phyloP scores from a whole-genome alignment of 305 asterid genomes.

The Fraxinus angustifolia region DNA sequence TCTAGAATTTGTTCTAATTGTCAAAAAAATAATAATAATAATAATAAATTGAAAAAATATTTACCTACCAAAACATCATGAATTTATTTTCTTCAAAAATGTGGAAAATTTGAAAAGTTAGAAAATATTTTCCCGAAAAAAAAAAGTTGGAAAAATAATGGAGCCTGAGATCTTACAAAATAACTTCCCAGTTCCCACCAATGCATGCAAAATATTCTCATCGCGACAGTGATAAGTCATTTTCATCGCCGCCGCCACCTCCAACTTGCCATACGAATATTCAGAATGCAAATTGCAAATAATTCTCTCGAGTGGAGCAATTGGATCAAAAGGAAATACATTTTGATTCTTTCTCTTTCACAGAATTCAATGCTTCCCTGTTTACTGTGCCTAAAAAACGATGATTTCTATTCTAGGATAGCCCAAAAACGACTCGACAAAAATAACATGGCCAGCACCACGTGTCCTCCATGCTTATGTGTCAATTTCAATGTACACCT shows the following conservation, averaged over 20 bases:
- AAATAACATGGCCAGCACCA: slow-evolving; percentile 29
- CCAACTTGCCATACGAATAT: background rate
- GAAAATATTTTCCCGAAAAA: too few relatives aligned
- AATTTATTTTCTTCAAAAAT: too few relatives aligned
- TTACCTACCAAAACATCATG: too few relatives aligned
- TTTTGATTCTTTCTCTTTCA: background rate
- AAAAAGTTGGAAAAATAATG: too few relatives aligned
- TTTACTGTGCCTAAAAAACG: slow-evolving; percentile 29
- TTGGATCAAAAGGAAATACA: slow-evolving; percentile 7
- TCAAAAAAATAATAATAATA: too few relatives aligned
- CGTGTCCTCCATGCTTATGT: slow-evolving; percentile 44
- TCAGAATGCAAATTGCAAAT: slow-evolving; percentile 15
- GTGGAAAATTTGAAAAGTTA: too few relatives aligned
- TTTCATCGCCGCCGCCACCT: background rate
- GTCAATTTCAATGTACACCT: slow-evolving; percentile 36
- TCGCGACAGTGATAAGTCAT: slow-evolving; percentile 10
- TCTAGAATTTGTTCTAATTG: too few relatives aligned
- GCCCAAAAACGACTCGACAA: background rate
- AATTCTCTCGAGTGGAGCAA: slow-evolving; percentile 6
- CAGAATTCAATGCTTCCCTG: slow-evolving; percentile 30
- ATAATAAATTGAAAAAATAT: too few relatives aligned
- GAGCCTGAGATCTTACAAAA: too few relatives aligned
- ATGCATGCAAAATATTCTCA: background rate
- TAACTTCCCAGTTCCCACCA: background rate
- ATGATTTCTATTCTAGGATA: slow-evolving; percentile 9